Evolutionary conservation across 2,329 filamentous ascomycete genomes (phyloP), one percentile per base, ranked within the genome.

Genomic region (Orbilia javanica): DNA sequence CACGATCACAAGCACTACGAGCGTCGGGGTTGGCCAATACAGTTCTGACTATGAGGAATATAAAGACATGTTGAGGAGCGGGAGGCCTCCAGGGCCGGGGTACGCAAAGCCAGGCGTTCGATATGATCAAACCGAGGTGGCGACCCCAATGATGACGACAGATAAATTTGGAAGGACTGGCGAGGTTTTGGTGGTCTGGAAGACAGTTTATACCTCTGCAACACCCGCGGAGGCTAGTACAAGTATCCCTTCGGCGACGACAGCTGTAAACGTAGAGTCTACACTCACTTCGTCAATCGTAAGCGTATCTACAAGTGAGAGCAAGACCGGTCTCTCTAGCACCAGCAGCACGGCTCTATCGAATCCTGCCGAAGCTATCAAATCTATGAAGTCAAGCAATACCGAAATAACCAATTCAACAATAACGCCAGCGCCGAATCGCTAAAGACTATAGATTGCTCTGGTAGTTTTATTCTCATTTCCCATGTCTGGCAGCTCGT

Each of bases 1-100:
- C 2, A 71, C 67, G 5, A 62, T 48, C 10, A 71, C 67, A 18
- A 55, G 25, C 0, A 53, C 50, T 31, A 53, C 50, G 5, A 53
- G 20, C 4, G 13, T 31, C 2, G 25, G 15, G 3, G 27, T 3
- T 11, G 15, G 13, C 15, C 4, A 3, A n/a, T 53, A 7, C 8
- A 29, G 25, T 8, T n/a, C 50, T 31, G 25, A 31, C 4, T 13
- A n/a, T n/a, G 50, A 53, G 8, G 18, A 31, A 5, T 53, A 31
- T 4, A 53, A 53, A 31, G 25, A 53, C 15, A 29, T 29, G 13
- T 31, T 53, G 10, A 53, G 50, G 15, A 31, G 25, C 6, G 50
- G 50, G 10, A 53, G 11, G 10, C 25, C 25, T 8, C 50, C 50
- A 8, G 22, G 15, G 15, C 50, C 50, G 13, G 46, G 20, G 20